Percentiles rank a stretch among this genome's conserved stretches.
phyloP scores from a whole-genome alignment of 202 grass and related monocot species.

The Eragrostis tef region DNA sequence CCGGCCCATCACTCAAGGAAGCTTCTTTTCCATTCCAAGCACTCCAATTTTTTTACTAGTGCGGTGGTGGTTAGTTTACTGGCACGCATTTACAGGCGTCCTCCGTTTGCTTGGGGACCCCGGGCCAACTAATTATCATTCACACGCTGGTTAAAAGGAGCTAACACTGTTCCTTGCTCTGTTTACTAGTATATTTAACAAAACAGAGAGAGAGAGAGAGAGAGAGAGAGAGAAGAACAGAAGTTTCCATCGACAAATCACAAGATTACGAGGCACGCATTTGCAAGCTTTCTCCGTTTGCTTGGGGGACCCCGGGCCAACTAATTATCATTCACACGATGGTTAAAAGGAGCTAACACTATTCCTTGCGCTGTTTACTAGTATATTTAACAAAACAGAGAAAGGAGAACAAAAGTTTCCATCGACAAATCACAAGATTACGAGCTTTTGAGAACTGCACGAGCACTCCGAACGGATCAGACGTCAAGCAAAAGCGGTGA shows the following conservation, averaged over 20 bases:
- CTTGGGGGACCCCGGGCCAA: no score
- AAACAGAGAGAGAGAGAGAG: no score
- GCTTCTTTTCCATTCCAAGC: background rate
- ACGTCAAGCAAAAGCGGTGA: slow-evolving; percentile 39
- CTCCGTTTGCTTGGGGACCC: background rate
- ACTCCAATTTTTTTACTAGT: background rate
- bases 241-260: slow-evolving; percentile 21
- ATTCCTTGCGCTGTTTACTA: background rate
- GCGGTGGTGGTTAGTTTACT: slow-evolving; percentile 32
- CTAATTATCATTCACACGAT: no score
- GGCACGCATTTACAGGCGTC: slow-evolving; percentile 14
- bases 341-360: background rate
- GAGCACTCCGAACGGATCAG: slow-evolving; percentile 18
- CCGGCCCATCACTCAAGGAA: background rate
- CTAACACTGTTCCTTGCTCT: background rate
- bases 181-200: background rate
- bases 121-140: slow-evolving; percentile 25
- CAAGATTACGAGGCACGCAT: background rate
- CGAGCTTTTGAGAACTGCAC: slow-evolving; percentile 46
- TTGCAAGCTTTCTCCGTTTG: no score
- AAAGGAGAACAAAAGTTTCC: background rate
- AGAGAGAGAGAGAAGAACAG: background rate
- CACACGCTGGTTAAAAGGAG: slow-evolving; percentile 5
- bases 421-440: slow-evolving; percentile 9
- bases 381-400: background rate